Percentiles rank a stretch among this genome's conserved stretches.
Evolutionary conservation across 192 early-diverging fungal genomes (phyloP).

Genomic region (Coemansia sp.): DNA sequence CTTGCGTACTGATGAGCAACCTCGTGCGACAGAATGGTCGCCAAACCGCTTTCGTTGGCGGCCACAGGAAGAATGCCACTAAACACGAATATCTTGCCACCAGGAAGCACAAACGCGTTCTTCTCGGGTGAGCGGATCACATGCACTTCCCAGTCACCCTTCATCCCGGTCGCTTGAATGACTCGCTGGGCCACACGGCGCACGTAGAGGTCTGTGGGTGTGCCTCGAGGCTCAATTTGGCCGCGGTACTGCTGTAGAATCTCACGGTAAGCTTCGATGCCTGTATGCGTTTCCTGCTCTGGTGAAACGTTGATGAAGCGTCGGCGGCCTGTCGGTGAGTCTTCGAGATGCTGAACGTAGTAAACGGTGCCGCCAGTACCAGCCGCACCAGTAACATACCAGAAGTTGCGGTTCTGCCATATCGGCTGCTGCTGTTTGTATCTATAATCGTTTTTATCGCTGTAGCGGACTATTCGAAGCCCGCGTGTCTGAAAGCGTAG

Average conservation of each 20-base stretch:
- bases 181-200: slow-evolving; percentile 65
- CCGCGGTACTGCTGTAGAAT: slow-evolving; percentile 63
- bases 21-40: slow-evolving; percentile 93
- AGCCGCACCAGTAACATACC: slow-evolving; percentile 22
- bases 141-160: slow-evolving; percentile 86
- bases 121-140: slow-evolving; percentile 76
- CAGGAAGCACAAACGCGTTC: slow-evolving; percentile 95
- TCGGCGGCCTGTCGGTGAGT: slow-evolving; percentile 49
- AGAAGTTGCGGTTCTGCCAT: slow-evolving; percentile 30
- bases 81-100: slow-evolving; percentile 97
- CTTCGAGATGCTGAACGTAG: slow-evolving; percentile 39
- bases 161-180: slow-evolving; percentile 68
- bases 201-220: slow-evolving; percentile 66
- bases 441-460: background rate
- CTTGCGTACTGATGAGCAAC: slow-evolving; percentile 90
- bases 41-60: slow-evolving; percentile 80
- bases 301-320: slow-evolving; percentile 48
- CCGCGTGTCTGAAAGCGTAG: background rate
- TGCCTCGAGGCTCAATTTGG: slow-evolving; percentile 66
- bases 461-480: background rate
- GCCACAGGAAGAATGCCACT: slow-evolving; percentile 86
- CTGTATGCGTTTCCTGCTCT: slow-evolving; percentile 48
- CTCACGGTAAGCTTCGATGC: slow-evolving; percentile 67
- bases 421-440: slow-evolving; percentile 1
- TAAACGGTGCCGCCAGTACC: slow-evolving; percentile 23